phyloP scores from a whole-genome alignment of 2,329 filamentous ascomycete species.

The Uncinocarpus reesii region DNA sequence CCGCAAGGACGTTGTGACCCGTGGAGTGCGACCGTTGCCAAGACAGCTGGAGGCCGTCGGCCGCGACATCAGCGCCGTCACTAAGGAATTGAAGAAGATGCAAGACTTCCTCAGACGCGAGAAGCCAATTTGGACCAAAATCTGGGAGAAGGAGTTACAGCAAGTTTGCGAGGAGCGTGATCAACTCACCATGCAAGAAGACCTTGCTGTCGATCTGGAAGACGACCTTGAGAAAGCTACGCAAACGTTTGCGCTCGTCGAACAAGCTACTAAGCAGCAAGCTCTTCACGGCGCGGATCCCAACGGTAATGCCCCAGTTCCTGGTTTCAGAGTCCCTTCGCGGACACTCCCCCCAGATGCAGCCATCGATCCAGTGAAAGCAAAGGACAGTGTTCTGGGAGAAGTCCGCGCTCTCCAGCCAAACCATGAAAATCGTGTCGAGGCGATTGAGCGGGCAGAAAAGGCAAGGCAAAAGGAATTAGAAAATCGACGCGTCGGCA shows the following conservation, averaged over 20 bases:
- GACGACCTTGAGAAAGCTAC: conserved; percentile 92
- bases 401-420: conserved; percentile 89
- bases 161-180: conserved; percentile 93
- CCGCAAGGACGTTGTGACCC: conserved; percentile 88
- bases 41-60: conserved; percentile 80
- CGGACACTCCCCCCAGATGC: conserved; percentile 42
- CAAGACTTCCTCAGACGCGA: conserved; percentile 78
- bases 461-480: conserved; percentile 83
- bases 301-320: conserved; percentile 30
- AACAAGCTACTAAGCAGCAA: conserved; percentile 97
- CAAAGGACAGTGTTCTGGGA: conserved; percentile 82
- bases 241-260: conserved; percentile 87
- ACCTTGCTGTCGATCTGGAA: conserved; percentile 80
- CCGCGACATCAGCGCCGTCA: conserved; percentile 73
- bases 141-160: conserved; percentile 96
- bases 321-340: conserved; percentile 42
- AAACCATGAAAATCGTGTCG: conserved; percentile 84
- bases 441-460: conserved; percentile 95
- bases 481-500: conserved; percentile 59
- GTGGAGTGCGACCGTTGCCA: conserved; percentile 82
- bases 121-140: conserved; percentile 97
- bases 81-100: conserved; percentile 83
- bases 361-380: conserved; percentile 60
- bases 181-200: conserved; percentile 90
- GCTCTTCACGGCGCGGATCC: conserved; percentile 53